Evolutionary conservation across 1,139 yeast species (phyloP), one percentile per base, ranked within the genome.

Genomic region (Yamadazyma dendronema): DNA sequence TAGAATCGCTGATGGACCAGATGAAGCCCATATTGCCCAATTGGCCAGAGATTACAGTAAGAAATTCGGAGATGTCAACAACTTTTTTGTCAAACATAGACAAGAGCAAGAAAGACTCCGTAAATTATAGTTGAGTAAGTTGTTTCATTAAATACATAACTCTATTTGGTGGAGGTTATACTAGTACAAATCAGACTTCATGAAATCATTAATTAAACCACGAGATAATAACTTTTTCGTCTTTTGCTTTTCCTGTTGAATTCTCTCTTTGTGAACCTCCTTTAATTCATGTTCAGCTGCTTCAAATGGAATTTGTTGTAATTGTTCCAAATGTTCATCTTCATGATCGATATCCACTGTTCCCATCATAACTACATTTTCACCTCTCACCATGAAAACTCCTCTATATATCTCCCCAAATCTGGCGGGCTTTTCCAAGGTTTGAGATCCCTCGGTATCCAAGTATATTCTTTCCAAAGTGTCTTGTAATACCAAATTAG

Each of bases 301-400:
- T 36, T 68, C 73, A 55, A 77, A 85, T 19, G 83, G 74, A 24
- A 86, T 69, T 53, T 77, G 78, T 42, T 73, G 67, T 57, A 81
- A 68, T 14, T 64, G 61, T 31, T 72, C 72, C 54, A 85, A 70
- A 41, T 85, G 84, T 43, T 70, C 78, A 54, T 85, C 95, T 60
- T 90, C 97, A 49, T 69, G 77, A 55, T 88, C 96, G 46, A 89
- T 84, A 59, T 92, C 97, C 38, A 92, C 76, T 58, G 92, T 97
- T 16, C 98, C 98, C 61, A 92, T 64, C 80, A 90, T 79, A n/a
- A 90, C 95, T 12, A 92, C 95, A 54, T 92, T 92, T 61, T 92
- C 99, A 45, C 99, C 98, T 64, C 98, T 84, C 28, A 94, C 84
- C 70, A 94, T 79, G 55, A 83, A 84, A 35, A 88, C 88, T 1